Conservation (phyloP, 345 rosid genomes). For the Rubroshorea leprosula region DNA sequence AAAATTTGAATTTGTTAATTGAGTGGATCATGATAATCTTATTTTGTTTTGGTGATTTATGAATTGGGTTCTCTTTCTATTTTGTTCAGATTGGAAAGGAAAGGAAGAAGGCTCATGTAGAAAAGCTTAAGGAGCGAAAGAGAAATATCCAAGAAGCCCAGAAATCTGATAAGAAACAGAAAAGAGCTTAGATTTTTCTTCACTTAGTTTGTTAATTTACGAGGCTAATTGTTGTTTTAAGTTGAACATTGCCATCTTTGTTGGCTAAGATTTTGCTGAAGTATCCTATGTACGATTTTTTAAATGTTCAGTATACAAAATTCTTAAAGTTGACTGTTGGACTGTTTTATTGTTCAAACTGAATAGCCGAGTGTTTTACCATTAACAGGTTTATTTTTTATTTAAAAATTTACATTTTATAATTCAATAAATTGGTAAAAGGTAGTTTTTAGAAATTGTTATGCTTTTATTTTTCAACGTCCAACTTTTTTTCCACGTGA, state of each 20-base stretch:
- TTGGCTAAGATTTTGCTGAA: constrained; percentile 18
- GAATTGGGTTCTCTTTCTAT: background rate
- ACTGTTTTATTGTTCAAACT: too few relatives aligned
- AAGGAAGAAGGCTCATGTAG: constrained; percentile 30
- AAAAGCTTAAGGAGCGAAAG: constrained; percentile 55
- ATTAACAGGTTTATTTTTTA: too few relatives aligned
- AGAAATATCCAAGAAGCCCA: constrained; percentile 27
- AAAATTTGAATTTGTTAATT: too few relatives aligned
- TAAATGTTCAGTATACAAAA: background rate
- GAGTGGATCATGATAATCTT: background rate
- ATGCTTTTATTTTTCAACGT: too few relatives aligned
- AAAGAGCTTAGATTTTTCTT: constrained; percentile 1
- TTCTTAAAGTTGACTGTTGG: background rate
- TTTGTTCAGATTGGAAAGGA: constrained; percentile 38
- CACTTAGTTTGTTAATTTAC: background rate
- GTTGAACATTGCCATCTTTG: constrained; percentile 5
- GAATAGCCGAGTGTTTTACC: too few relatives aligned
- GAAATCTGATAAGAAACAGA: constrained; percentile 25
- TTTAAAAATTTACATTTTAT: too few relatives aligned
- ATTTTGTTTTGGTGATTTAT: background rate
- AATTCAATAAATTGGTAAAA: too few relatives aligned
- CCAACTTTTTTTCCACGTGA: too few relatives aligned
- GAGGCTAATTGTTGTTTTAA: background rate
- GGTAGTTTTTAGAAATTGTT: too few relatives aligned
- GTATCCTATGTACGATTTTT: background rate